These are phyloP conservation scores for Ligustrum vulgare DNA, from an alignment of 257 asterid genomes.

Conservation along the genomic window DNA sequence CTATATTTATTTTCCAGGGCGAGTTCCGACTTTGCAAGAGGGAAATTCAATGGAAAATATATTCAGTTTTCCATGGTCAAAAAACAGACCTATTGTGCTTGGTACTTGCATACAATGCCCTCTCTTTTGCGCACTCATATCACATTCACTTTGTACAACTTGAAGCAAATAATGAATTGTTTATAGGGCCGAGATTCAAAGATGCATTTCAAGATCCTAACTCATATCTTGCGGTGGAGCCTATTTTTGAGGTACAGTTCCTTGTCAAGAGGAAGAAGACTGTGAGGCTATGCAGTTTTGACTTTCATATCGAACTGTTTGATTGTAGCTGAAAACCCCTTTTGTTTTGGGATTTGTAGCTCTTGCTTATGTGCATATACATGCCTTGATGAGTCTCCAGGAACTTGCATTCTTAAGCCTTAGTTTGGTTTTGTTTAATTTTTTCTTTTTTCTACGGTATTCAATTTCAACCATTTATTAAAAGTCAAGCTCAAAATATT, in stretches of 20 bases:
- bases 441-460: too few relatives aligned
- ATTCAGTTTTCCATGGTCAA: slow-evolving; percentile 77
- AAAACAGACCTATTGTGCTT: slow-evolving; percentile 82
- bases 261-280: slow-evolving; percentile 15
- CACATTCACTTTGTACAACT: slow-evolving; percentile 11
- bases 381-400: slow-evolving; percentile 15
- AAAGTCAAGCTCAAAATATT: too few relatives aligned
- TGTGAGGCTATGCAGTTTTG: slow-evolving; percentile 1
- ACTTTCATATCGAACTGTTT: neutral
- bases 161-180: slow-evolving; percentile 18
- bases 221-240: slow-evolving; percentile 81
- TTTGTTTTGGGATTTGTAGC: neutral
- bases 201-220: slow-evolving; percentile 95
- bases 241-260: slow-evolving; percentile 80
- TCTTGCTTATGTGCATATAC: slow-evolving; percentile 20
- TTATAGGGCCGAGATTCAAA: slow-evolving; percentile 88
- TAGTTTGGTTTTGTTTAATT: too few relatives aligned
- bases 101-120: slow-evolving; percentile 43
- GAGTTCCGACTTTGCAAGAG: slow-evolving; percentile 89
- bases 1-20: slow-evolving; percentile 54
- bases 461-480: too few relatives aligned
- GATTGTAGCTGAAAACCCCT: neutral
- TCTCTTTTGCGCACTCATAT: neutral
- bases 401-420: slow-evolving; percentile 8
- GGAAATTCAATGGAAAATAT: slow-evolving; percentile 85